phyloP scores from a whole-genome alignment of 2,329 filamentous ascomycete genomes.

The Beauveria pseudobassiana region DNA sequence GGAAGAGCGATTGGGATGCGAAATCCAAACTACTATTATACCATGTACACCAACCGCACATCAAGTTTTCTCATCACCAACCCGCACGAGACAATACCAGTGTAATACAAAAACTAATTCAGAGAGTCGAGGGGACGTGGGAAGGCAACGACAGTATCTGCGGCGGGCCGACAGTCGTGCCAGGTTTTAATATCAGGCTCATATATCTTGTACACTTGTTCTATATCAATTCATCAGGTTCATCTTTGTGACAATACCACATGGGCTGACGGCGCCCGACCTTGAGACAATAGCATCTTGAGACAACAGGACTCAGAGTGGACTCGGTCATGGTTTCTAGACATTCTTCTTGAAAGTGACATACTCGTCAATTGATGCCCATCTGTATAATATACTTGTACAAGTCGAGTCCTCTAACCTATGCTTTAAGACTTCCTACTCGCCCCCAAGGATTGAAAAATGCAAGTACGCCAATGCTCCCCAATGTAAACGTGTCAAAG shows the following conservation, averaged over 20 bases:
- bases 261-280: too few species aligned
- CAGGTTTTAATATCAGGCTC: constrained; percentile 6
- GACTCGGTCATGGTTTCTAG: too few species aligned
- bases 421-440: not conserved
- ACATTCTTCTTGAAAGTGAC: too few species aligned
- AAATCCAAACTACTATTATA: not conserved
- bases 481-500: not conserved
- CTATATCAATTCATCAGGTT: not conserved
- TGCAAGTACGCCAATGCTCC: not conserved
- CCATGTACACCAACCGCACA: constrained; percentile 9
- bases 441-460: not conserved
- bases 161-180: constrained; percentile 7
- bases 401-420: not conserved
- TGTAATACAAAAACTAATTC: constrained; percentile 6
- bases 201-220: constrained; percentile 2
- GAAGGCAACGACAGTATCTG: not conserved
- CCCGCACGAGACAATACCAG: not conserved
- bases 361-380: too few species aligned
- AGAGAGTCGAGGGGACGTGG: not conserved
- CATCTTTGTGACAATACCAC: not conserved
- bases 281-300: too few species aligned
- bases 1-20: not conserved
- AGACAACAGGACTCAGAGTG: too few species aligned
- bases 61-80: constrained; percentile 13
- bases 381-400: too few species aligned